Evolutionary conservation across 176 grass and related monocot genomes (phyloP).

Genomic region (Oryza nivara): DNA sequence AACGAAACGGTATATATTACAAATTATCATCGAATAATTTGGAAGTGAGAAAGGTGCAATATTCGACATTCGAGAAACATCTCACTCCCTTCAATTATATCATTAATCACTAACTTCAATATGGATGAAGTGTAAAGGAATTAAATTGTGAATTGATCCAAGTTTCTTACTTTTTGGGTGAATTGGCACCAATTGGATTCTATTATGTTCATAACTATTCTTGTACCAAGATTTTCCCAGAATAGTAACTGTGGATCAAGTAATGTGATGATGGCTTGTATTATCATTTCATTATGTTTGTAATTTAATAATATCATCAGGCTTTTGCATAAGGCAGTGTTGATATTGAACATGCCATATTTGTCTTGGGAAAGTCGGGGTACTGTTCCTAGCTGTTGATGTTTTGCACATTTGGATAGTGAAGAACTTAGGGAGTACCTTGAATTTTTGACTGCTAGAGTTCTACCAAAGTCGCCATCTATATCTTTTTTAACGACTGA

Average conservation of each 20-base stretch:
- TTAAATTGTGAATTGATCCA: neutral
- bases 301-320: neutral
- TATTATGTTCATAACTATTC: neutral
- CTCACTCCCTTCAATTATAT: neutral
- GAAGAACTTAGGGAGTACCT: slow-evolving; percentile 16
- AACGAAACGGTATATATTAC: neutral
- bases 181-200: neutral
- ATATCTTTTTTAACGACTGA: neutral
- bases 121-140: neutral
- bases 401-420: neutral
- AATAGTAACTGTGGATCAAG: neutral
- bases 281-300: neutral
- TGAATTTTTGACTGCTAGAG: neutral
- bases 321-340: neutral
- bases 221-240: neutral
- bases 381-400: neutral
- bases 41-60: neutral
- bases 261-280: neutral
- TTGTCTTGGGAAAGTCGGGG: neutral
- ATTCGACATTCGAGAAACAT: neutral
- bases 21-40: neutral
- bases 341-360: neutral
- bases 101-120: neutral
- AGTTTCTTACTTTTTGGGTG: neutral
- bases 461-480: neutral